phyloP scores from a whole-genome alignment of 306 rosid species.

The Cucumis hystrix region DNA sequence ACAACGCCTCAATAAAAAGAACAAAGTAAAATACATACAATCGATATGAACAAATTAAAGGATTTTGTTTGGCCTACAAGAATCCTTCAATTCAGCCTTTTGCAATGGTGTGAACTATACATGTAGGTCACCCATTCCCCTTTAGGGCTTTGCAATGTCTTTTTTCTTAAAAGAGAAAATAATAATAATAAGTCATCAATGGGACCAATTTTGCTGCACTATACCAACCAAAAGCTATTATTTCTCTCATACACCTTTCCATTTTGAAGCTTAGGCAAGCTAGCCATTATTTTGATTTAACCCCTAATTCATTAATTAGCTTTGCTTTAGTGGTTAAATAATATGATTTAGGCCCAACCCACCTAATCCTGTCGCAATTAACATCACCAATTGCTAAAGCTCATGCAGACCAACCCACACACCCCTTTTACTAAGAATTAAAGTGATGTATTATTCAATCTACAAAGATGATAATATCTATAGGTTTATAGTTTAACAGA shows the following conservation, averaged over 20 bases:
- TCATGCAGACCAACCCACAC: neutral
- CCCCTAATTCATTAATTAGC: slow-evolving; percentile 6
- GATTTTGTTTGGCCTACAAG: neutral
- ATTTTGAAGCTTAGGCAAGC: neutral
- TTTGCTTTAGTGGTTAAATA: slow-evolving; percentile 11
- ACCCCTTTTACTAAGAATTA: neutral
- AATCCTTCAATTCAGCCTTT: neutral
- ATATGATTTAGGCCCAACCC: slow-evolving; percentile 20
- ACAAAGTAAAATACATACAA: neutral
- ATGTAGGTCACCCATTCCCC: neutral
- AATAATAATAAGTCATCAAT: neutral
- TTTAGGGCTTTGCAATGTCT: neutral
- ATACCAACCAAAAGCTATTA: slow-evolving; percentile 1
- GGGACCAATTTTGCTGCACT: neutral
- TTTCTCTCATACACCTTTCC: neutral
- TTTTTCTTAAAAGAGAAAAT: neutral
- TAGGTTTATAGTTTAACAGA: too few species aligned
- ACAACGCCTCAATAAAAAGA: neutral
- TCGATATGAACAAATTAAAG: neutral
- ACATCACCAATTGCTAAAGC: neutral
- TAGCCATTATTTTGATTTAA: slow-evolving; percentile 9
- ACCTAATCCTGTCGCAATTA: slow-evolving; percentile 15
- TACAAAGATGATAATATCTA: neutral
- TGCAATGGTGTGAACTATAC: neutral
- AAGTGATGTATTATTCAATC: neutral